phyloP scores from a whole-genome alignment of 257 asterid species.

The Ajuga chamaepitys region DNA sequence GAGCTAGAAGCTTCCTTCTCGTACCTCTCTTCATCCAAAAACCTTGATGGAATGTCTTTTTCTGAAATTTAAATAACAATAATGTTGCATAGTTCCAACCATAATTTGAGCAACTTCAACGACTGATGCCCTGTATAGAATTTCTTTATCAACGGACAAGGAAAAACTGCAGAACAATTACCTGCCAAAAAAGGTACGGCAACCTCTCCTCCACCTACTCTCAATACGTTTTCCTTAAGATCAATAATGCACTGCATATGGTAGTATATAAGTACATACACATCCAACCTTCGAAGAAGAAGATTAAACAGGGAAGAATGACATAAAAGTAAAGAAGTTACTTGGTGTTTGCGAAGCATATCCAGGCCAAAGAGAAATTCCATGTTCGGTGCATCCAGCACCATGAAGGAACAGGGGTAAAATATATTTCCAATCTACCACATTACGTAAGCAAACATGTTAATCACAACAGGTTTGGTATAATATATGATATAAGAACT shows the following conservation, averaged over 20 bases:
- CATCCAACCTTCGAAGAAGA: background rate
- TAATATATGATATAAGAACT: background rate
- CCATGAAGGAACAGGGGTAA: conserved; percentile 90
- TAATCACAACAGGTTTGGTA: background rate
- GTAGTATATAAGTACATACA: conserved; percentile 13
- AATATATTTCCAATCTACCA: conserved; percentile 71
- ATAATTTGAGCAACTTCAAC: conserved; percentile 6
- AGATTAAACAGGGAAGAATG: conserved; percentile 5
- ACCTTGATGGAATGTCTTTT: conserved; percentile 79
- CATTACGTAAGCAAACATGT: conserved; percentile 13
- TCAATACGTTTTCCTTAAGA: conserved; percentile 84
- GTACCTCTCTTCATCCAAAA: conserved; percentile 61
- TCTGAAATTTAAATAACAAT: conserved; percentile 38
- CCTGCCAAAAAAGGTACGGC: conserved; percentile 91
- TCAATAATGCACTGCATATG: conserved; percentile 82
- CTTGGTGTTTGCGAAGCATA: conserved; percentile 99
- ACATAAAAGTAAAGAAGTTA: conserved; percentile 16
- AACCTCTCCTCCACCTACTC: conserved; percentile 98
- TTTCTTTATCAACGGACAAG: background rate
- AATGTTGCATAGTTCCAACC: background rate
- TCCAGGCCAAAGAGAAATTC: conserved; percentile 97
- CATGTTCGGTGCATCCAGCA: conserved; percentile 94
- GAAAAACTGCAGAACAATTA: conserved; percentile 15
- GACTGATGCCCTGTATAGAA: background rate
- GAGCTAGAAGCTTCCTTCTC: conserved; percentile 81